Percentiles rank a stretch among this genome's conserved stretches.
Conservation (phyloP, 2,329 filamentous ascomycete species). For the Penicillium sp. region DNA sequence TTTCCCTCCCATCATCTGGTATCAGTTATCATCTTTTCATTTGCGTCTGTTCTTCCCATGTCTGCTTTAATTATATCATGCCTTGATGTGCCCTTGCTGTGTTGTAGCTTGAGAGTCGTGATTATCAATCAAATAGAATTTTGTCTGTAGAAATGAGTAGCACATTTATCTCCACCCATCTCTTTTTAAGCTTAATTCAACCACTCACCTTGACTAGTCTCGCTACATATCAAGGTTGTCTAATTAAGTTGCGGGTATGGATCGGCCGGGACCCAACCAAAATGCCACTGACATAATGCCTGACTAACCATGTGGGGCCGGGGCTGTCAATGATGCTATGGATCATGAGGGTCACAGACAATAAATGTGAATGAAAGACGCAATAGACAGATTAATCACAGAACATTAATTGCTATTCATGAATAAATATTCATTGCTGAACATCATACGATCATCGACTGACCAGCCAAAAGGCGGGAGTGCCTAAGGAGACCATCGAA, state of each 20-base stretch:
- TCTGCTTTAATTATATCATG: neutral
- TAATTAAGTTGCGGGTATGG: constrained; percentile 3
- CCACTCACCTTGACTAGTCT: neutral
- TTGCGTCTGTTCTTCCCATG: neutral
- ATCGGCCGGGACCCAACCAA: constrained; percentile 3
- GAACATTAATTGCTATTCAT: neutral
- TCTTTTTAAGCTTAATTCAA: neutral
- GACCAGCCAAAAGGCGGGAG: neutral
- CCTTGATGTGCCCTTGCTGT: neutral
- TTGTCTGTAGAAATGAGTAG: neutral
- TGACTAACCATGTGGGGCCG: constrained; percentile 20
- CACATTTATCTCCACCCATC: neutral
- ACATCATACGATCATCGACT: constrained; percentile 1
- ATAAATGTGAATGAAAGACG: neutral
- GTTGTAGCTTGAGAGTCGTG: neutral
- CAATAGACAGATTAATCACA: neutral
- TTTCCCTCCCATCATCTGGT: neutral
- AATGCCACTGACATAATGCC: constrained; percentile 14
- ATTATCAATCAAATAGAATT: neutral
- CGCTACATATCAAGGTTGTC: neutral
- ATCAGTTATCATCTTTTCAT: neutral
- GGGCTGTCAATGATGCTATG: constrained; percentile 22
- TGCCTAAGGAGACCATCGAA: constrained; percentile 30
- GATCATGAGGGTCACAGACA: constrained; percentile 11
- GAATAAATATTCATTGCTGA: neutral